Percentiles rank a stretch among this genome's conserved stretches.
Conservation (phyloP, 306 rosid genomes). For the barrel medic (Medicago truncatula) region MtrunA17r5.0-ANR NC_053044.1:14968501-14969000, state of each 20-base stretch:
- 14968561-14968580: constrained; percentile 20
- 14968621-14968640: constrained; percentile 10
- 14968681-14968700: not conserved
- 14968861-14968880: not conserved
- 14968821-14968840: not conserved
- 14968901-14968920: not conserved
- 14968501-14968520: constrained; percentile 53
- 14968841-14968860: no score
- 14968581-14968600: constrained; percentile 29
- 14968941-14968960: no score
- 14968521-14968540: constrained; percentile 77
- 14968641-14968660: not conserved
- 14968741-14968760: not conserved
- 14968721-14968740: not conserved
- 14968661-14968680: not conserved
- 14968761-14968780: not conserved
- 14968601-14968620: not conserved
- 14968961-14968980: no score
- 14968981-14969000: no score
- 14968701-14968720: not conserved
- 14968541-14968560: constrained; percentile 91
- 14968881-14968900: not conserved
- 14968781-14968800: not conserved
- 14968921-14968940: not conserved
- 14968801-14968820: not conserved